Conservation (phyloP, 2,329 filamentous ascomycete genomes). For the Penicillium fuscoglaucum region DNA sequence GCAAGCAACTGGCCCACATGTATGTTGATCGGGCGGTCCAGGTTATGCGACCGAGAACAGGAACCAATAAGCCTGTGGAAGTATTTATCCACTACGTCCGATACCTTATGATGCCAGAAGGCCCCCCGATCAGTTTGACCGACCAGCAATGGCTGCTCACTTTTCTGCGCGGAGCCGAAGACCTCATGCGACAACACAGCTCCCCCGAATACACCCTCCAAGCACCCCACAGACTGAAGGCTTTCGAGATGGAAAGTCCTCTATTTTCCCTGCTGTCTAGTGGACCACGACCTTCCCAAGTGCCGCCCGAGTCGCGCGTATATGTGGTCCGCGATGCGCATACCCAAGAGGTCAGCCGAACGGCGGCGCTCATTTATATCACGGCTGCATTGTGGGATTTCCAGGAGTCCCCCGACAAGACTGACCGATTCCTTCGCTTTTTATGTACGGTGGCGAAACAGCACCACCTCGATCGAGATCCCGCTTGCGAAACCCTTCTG, state of each 20-base stretch:
- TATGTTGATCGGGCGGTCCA: conserved; percentile 37
- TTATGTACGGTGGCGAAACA: conserved; percentile 27
- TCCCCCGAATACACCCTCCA: conserved; percentile 27
- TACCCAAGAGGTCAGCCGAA: conserved; percentile 39
- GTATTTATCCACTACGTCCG: conserved; percentile 39
- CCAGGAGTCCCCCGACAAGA: conserved; percentile 32
- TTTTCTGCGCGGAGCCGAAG: conserved; percentile 39
- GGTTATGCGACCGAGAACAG: conserved; percentile 32
- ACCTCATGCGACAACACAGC: conserved; percentile 36
- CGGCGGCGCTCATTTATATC: conserved; percentile 42
- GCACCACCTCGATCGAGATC: conserved; percentile 37
- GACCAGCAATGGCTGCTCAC: conserved; percentile 33
- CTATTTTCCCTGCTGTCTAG: conserved; percentile 44
- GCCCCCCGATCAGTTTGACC: conserved; percentile 13
- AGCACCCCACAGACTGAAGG: conserved; percentile 31
- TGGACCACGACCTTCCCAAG: conserved; percentile 41
- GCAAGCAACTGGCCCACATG: conserved; percentile 26
- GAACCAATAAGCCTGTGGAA: conserved; percentile 26
- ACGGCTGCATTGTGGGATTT: conserved; percentile 40
- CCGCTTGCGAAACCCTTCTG: conserved; percentile 42
- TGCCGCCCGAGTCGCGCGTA: conserved; percentile 37
- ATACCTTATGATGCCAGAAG: conserved; percentile 31
- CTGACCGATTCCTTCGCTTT: conserved; percentile 36
- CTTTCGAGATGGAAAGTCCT: conserved; percentile 41
- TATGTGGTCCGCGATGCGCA: conserved; percentile 38